These are phyloP conservation scores for Schizophyllum commune DNA, from an alignment of 1,284 basidiomycete species.

Conservation along the genomic window DNA sequence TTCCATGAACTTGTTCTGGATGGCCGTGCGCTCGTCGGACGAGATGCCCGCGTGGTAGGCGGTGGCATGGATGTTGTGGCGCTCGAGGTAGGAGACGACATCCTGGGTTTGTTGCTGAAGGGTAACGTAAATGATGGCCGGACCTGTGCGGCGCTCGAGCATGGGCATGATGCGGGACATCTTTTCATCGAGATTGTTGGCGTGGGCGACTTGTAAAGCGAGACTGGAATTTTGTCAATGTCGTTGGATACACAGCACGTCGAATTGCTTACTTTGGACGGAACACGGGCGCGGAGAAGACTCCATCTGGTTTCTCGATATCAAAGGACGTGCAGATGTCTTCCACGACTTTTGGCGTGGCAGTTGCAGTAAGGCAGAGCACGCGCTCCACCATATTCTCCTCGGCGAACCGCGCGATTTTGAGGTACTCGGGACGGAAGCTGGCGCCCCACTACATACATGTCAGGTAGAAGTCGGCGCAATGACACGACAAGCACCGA, in stretches of 20 bases:
- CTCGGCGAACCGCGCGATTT: constrained; percentile 51
- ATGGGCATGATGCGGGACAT: constrained; percentile 36
- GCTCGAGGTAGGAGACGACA: constrained; percentile 42
- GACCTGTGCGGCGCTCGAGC: constrained; percentile 39
- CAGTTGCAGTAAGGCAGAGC: constrained; percentile 71
- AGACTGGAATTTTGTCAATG: constrained; percentile 30
- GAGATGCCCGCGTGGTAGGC: constrained; percentile 70
- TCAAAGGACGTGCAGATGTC: constrained; percentile 57
- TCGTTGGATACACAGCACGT: neutral
- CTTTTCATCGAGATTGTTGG: constrained; percentile 31
- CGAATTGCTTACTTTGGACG: constrained; percentile 28
- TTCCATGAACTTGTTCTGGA: constrained; percentile 59
- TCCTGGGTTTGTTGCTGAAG: constrained; percentile 59
- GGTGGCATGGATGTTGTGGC: constrained; percentile 37
- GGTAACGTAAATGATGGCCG: constrained; percentile 63
- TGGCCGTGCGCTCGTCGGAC: constrained; percentile 43
- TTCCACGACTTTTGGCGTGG: constrained; percentile 51
- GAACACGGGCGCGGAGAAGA: constrained; percentile 34
- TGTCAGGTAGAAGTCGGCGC: neutral
- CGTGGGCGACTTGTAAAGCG: constrained; percentile 47
- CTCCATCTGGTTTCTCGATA: constrained; percentile 31
- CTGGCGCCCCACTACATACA: constrained; percentile 44
- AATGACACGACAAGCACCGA: neutral
- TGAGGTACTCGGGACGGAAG: constrained; percentile 45
- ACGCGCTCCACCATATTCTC: constrained; percentile 59